phyloP scores from a whole-genome alignment of 257 asterid genomes.

The Plantago major region DNA sequence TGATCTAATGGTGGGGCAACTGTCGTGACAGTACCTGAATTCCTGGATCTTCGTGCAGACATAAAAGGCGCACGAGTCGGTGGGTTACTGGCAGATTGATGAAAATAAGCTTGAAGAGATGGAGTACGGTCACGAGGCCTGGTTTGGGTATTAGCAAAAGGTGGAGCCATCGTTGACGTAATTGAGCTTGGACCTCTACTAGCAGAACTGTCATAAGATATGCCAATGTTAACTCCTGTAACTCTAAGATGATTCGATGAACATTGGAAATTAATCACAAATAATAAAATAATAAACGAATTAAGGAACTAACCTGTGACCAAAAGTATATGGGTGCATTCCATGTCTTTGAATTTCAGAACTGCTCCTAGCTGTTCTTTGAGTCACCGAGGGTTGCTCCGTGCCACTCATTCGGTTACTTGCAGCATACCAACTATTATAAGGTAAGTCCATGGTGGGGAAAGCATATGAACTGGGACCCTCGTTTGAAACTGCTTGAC shows the following conservation, averaged over 20 bases:
- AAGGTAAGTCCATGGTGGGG: slow-evolving; percentile 57
- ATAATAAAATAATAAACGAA: not conserved
- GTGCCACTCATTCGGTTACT: slow-evolving; percentile 36
- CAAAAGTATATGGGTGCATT: slow-evolving; percentile 50
- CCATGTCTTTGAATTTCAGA: slow-evolving; percentile 62
- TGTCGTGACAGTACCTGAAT: slow-evolving; percentile 45
- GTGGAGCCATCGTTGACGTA: slow-evolving; percentile 49
- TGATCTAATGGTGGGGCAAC: slow-evolving; percentile 58
- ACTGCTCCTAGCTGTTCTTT: slow-evolving; percentile 48
- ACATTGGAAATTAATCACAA: not conserved
- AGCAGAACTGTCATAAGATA: slow-evolving; percentile 38
- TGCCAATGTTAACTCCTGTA: not conserved
- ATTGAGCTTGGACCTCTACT: slow-evolving; percentile 63
- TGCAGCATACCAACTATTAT: slow-evolving; percentile 42
- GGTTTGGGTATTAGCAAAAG: slow-evolving; percentile 49
- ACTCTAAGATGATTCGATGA: not conserved
- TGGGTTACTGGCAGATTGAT: slow-evolving; percentile 48
- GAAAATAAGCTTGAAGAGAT: slow-evolving; percentile 62
- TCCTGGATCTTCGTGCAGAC: slow-evolving; percentile 49
- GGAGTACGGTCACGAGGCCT: slow-evolving; percentile 56
- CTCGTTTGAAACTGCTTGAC: slow-evolving; percentile 48
- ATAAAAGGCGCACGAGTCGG: slow-evolving; percentile 36
- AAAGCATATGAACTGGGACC: slow-evolving; percentile 52
- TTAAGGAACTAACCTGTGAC: slow-evolving; percentile 54
- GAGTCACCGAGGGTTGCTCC: slow-evolving; percentile 48